A percentile compares a stretch with the other conserved stretches of the same genome.
Evolutionary conservation across 129 eudicot species (phyloP).

Genomic region (Artemisia tridentata): DNA sequence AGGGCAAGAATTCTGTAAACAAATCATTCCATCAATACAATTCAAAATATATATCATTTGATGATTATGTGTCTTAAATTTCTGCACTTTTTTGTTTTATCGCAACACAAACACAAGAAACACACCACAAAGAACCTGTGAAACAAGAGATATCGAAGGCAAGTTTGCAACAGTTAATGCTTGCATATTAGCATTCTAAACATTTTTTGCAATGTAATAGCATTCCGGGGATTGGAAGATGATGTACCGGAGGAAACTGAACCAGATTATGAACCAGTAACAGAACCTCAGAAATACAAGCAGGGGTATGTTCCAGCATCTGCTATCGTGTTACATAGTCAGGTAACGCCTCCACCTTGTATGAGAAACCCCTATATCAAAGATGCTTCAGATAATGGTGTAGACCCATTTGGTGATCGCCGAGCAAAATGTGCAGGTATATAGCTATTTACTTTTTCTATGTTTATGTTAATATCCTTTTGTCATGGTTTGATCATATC

Average conservation of each 20-base stretch:
- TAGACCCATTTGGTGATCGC: conserved; percentile 73
- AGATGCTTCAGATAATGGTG: conserved; percentile 44
- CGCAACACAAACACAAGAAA: too few relatives aligned
- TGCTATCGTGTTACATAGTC: conserved; percentile 83
- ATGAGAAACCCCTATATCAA: conserved; percentile 76
- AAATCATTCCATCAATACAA: too few relatives aligned
- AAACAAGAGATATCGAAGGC: too few relatives aligned
- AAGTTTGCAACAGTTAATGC: background rate
- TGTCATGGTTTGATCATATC: background rate
- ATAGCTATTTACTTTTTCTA: background rate
- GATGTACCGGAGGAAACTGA: conserved; percentile 36
- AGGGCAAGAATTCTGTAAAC: too few relatives aligned
- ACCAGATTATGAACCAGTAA: conserved; percentile 26
- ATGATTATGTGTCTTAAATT: background rate
- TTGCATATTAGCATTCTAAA: conserved; percentile 16
- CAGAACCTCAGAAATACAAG: conserved; percentile 31
- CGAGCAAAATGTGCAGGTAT: conserved; percentile 87
- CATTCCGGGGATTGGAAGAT: conserved; percentile 32
- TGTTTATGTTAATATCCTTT: background rate
- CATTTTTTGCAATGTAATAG: conserved; percentile 20
- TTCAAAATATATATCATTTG: too few relatives aligned
- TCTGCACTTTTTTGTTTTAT: too few relatives aligned
- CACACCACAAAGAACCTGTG: too few relatives aligned
- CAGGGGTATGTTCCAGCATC: conserved; percentile 74
- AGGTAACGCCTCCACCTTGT: conserved; percentile 97